Percentiles rank a stretch among this genome's conserved stretches.
phyloP scores from a whole-genome alignment of 2,329 filamentous ascomycete species.

The Pseudopithomyces maydicus region DNA sequence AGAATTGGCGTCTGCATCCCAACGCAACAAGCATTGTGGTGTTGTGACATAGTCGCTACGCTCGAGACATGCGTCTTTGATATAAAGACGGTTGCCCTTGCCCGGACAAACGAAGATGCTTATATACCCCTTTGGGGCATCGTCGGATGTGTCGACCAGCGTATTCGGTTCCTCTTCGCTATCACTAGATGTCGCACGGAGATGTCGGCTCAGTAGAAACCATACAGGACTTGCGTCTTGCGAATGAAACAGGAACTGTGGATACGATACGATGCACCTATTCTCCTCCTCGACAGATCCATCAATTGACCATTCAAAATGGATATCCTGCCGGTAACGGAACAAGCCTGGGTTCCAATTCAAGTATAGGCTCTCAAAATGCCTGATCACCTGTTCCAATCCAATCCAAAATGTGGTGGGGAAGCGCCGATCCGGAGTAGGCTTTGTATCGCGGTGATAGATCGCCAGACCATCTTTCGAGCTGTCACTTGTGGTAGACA shows the following conservation, averaged over 20 bases:
- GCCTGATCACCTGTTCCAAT: slow-evolving; percentile 82
- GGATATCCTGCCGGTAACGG: slow-evolving; percentile 79
- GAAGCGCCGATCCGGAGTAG: slow-evolving; percentile 41
- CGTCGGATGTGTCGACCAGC: slow-evolving; percentile 31
- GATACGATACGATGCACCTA: slow-evolving; percentile 73
- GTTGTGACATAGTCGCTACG: slow-evolving; percentile 91
- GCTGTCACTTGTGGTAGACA: slow-evolving; percentile 19
- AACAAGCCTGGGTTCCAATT: slow-evolving; percentile 97
- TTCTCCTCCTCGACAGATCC: slow-evolving; percentile 59
- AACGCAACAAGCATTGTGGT: slow-evolving; percentile 83
- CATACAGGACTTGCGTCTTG: slow-evolving; percentile 69
- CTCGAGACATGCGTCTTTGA: slow-evolving; percentile 73
- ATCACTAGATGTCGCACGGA: slow-evolving; percentile 62
- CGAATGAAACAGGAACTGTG: slow-evolving; percentile 63
- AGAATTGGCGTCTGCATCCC: slow-evolving; percentile 62
- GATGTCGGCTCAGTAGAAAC: slow-evolving; percentile 86
- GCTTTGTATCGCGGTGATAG: slow-evolving; percentile 32
- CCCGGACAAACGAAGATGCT: slow-evolving; percentile 81
- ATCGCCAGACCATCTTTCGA: slow-evolving; percentile 24
- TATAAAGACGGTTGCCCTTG: slow-evolving; percentile 71
- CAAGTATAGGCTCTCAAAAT: slow-evolving; percentile 94
- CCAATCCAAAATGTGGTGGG: slow-evolving; percentile 95
- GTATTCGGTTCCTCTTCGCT: slow-evolving; percentile 35
- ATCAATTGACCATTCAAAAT: slow-evolving; percentile 80
- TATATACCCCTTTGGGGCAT: slow-evolving; percentile 72